phyloP scores from a whole-genome alignment of 441 rosid genomes.

The Melastoma candidum region DNA sequence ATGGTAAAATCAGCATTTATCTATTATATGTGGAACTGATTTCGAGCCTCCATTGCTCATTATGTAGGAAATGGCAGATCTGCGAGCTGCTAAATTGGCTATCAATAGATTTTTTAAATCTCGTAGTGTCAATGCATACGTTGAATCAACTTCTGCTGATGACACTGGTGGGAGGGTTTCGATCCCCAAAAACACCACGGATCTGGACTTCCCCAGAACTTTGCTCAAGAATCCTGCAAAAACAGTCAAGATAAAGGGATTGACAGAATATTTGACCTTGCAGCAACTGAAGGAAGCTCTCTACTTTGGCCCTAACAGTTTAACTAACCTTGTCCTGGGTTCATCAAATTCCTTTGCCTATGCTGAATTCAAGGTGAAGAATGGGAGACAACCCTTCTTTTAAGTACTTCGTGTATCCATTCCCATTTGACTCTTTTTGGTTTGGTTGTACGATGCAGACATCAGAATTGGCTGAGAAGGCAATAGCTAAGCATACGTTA shows the following conservation, averaged over 20 bases:
- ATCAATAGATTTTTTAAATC: too few species aligned
- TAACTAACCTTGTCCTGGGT: conserved; percentile 23
- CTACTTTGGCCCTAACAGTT: conserved; percentile 19
- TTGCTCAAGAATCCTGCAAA: conserved; percentile 30
- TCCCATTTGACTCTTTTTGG: too few species aligned
- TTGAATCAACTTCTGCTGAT: conserved; percentile 21
- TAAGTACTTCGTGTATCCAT: too few species aligned
- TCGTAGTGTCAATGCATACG: background rate
- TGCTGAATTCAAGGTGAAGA: conserved; percentile 31
- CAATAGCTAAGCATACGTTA: too few species aligned
- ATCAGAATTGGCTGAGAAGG: conserved; percentile 29
- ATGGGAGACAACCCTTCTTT: too few species aligned
- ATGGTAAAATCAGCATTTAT: too few species aligned
- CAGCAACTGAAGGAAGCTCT: conserved; percentile 28
- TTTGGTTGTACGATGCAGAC: conserved; percentile 16
- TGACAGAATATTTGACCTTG: conserved; percentile 17
- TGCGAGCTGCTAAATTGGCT: too few species aligned
- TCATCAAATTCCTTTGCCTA: conserved; percentile 24
- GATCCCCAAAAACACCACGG: conserved; percentile 29
- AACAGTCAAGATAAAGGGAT: conserved; percentile 23
- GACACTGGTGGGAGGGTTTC: conserved; percentile 12
- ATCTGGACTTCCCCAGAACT: conserved; percentile 24
- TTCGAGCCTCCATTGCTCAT: too few species aligned
- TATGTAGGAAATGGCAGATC: too few species aligned
- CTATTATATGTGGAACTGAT: too few species aligned